phyloP scores from a whole-genome alignment of 208 protist genomes.

The Leishmania arabica region DNA sequence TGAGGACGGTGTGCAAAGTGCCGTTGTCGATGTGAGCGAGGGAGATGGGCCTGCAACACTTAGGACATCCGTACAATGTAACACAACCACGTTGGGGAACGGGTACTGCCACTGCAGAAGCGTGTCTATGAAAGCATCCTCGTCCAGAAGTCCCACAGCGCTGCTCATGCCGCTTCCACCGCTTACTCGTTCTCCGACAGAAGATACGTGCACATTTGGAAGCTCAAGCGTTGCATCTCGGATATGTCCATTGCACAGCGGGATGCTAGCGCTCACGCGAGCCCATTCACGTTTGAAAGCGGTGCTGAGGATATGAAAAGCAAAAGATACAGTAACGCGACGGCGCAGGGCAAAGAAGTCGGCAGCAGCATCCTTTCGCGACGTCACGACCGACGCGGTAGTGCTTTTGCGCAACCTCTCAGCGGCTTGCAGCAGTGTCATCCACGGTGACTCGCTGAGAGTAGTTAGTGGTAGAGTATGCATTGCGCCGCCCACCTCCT shows the following conservation, averaged over 20 bases:
- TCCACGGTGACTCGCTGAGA: conserved; percentile 27
- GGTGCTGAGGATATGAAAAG: conserved; percentile 46
- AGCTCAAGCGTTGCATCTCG: neutral
- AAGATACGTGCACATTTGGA: neutral
- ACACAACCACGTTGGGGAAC: conserved; percentile 29
- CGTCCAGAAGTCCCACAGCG: conserved; percentile 24
- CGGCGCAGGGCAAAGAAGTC: conserved; percentile 19
- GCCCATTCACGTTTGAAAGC: conserved; percentile 45
- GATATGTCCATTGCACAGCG: neutral
- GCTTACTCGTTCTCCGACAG: neutral
- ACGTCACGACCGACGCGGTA: neutral
- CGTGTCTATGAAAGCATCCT: conserved; percentile 60
- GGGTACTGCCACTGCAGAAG: conserved; percentile 45
- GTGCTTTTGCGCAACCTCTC: neutral
- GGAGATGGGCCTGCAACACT: no score
- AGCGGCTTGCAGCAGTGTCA: conserved; percentile 1
- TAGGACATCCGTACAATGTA: conserved; percentile 30
- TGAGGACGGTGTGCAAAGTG: neutral
- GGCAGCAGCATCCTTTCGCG: neutral
- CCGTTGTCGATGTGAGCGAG: neutral
- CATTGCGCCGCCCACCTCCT: neutral
- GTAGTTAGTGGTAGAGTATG: neutral
- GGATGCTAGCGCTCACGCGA: conserved; percentile 31
- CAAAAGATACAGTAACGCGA: conserved; percentile 28
- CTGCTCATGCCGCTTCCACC: neutral